Percentiles rank a stretch among this genome's conserved stretches.
Conservation (phyloP, 2,329 filamentous ascomycete species). For the Penicillium sp. region DNA sequence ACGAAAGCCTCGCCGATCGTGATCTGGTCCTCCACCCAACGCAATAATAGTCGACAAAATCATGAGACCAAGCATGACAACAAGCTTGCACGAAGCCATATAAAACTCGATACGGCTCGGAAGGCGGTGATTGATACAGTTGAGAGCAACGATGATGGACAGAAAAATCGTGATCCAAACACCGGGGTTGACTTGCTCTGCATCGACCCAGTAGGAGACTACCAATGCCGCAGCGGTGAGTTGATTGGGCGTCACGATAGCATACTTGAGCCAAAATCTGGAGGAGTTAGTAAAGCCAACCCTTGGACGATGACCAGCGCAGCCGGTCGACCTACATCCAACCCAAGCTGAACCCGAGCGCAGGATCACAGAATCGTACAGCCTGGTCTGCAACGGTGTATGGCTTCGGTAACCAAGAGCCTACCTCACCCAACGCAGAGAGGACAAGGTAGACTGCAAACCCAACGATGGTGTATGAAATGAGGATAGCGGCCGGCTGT, state of each 20-base stretch:
- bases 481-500: constrained; percentile 37
- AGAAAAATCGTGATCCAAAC: constrained; percentile 75
- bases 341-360: constrained; percentile 75
- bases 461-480: constrained; percentile 40
- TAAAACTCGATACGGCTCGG: constrained; percentile 65
- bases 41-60: constrained; percentile 64
- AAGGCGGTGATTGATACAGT: constrained; percentile 66
- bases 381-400: constrained; percentile 80
- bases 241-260: constrained; percentile 82
- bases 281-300: constrained; percentile 4
- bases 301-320: not conserved
- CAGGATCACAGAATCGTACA: constrained; percentile 74
- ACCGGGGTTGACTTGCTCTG: constrained; percentile 68
- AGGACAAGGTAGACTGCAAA: constrained; percentile 73
- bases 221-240: constrained; percentile 75
- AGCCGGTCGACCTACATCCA: constrained; percentile 57
- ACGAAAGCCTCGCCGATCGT: constrained; percentile 61
- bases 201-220: constrained; percentile 72
- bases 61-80: constrained; percentile 66
- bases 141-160: constrained; percentile 62
- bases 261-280: constrained; percentile 69
- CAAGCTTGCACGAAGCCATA: constrained; percentile 63
- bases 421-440: constrained; percentile 77
- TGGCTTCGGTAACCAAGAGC: constrained; percentile 73
- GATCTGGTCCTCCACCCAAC: constrained; percentile 64